Percentiles rank a stretch among this genome's conserved stretches.
Conservation (phyloP, 1,284 basidiomycete species). For the Thelephora terrestris region DNA sequence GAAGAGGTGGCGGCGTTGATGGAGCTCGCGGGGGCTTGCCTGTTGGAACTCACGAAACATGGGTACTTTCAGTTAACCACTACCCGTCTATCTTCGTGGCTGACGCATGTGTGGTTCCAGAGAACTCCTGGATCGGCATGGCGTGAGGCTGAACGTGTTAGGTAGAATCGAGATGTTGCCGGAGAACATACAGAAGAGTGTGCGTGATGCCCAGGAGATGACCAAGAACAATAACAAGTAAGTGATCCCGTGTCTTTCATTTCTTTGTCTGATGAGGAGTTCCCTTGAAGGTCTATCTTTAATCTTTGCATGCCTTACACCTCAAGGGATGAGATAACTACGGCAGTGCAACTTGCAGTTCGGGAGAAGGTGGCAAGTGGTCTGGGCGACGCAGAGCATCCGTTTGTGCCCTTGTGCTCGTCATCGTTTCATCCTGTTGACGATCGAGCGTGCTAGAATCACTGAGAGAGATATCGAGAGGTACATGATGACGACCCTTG, state of each 20-base stretch:
- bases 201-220: constrained; percentile 68
- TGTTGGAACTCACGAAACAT: constrained; percentile 74
- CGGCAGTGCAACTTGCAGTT: constrained; percentile 58
- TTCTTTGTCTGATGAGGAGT: neutral
- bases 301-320: constrained; percentile 96
- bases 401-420: too few relatives aligned
- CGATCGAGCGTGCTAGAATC: constrained; percentile 30
- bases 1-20: constrained; percentile 88
- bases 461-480: constrained; percentile 57
- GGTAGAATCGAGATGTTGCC: constrained; percentile 78
- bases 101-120: constrained; percentile 27
- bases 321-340: constrained; percentile 85
- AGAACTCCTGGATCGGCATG: constrained; percentile 69
- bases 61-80: constrained; percentile 44
- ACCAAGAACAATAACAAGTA: constrained; percentile 71
- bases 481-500: constrained; percentile 57
- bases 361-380: constrained; percentile 29
- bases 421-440: neutral
- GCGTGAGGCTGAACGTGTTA: constrained; percentile 79
- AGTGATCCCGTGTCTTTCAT: constrained; percentile 13
- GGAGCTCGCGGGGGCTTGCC: constrained; percentile 72
- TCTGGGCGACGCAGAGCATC: too few relatives aligned
- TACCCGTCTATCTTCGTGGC: neutral
- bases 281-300: constrained; percentile 60
- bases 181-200: constrained; percentile 58